Conservation (phyloP, 2,329 filamentous ascomycete species). For the Pseudogymnoascus sp. region DNA sequence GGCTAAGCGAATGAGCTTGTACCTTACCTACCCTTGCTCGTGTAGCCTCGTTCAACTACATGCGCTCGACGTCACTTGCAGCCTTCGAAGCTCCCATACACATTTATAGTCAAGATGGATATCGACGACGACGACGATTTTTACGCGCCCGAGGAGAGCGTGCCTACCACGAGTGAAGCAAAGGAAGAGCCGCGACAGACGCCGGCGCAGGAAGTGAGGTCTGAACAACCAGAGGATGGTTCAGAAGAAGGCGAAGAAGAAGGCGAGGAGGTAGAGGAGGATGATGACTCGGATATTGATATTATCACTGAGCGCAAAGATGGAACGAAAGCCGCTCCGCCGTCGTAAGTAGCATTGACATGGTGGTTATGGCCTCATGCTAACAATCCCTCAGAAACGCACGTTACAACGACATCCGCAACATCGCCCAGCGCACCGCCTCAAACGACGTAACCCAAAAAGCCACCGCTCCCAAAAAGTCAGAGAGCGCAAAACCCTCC, state of each 20-base stretch:
- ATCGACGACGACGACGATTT: conserved; percentile 64
- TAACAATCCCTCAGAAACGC: conserved; percentile 42
- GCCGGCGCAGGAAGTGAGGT: conserved; percentile 22
- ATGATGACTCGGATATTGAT: conserved; percentile 61
- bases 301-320: conserved; percentile 64
- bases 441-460: conserved; percentile 46
- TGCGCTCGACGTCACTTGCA: conserved; percentile 9
- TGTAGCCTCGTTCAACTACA: conserved; percentile 2
- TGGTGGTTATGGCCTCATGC: conserved; percentile 15
- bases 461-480: conserved; percentile 39
- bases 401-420: conserved; percentile 58
- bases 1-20: conserved; percentile 11
- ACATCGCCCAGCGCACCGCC: conserved; percentile 55
- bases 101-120: conserved; percentile 44
- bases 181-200: conserved; percentile 20
- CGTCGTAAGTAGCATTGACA: conserved; percentile 40
- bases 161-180: conserved; percentile 20
- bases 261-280: conserved; percentile 54
- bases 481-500: conserved; percentile 29
- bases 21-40: conserved; percentile 10
- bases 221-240: conserved; percentile 29
- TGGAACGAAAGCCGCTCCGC: conserved; percentile 52
- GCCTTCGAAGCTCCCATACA: conserved; percentile 12
- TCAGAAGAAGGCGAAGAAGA: conserved; percentile 27
- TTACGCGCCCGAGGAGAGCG: conserved; percentile 54